Base-by-base conservation (phyloP, 805 yeast genomes). In the Starmerella apicola region DNA sequence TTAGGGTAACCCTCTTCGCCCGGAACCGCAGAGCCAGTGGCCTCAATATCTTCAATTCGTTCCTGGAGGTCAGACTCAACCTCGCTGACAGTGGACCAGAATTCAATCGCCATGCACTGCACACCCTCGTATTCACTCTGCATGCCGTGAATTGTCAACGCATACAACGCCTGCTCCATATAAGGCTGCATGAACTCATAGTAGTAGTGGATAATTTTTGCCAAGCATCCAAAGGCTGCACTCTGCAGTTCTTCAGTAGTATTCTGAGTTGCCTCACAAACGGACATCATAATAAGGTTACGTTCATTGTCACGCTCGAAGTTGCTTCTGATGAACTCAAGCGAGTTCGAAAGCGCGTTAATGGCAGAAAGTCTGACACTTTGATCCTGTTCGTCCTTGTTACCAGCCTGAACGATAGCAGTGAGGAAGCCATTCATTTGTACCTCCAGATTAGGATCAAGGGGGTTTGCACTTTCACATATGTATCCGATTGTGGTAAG, bases 51-150 rank as follows among this genome's bases (percentile, higher is more conserved):
- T 35, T 76, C 77, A 48, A 72, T 56, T 4, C 48, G 51, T 43
- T 73, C 61, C 15, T 80, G 74, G 44, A 82, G 76, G 48, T 83
- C 95, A 47, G 81, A 69, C 62, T 91, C 98, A 57, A 81, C 95
- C 65, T 91, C 98, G 66, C 97, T 86, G n/a, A 91, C 91, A n/a
- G 98, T 84, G 44, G 88, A 77, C 98, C 98, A 91, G 60, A 91
- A 88, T 64, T 91, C 98, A 42, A 91, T 91, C 23, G 98, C 96
- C 96, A 88, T 86, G 57, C 96, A 84, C 1, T 95, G 80, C 23
- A 91, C 97, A 52, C 74, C 74, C 53, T 81, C 94, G 62, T 83
- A 80, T 25, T 64, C 56, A 42, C 84, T 78, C 61, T 78, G 78
- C 95, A 91, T 91, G 32, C 97, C 96, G 17, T 77, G 64, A 32